phyloP scores from a whole-genome alignment of 2,329 filamentous ascomycete genomes.

The Fusarium secorum region DNA sequence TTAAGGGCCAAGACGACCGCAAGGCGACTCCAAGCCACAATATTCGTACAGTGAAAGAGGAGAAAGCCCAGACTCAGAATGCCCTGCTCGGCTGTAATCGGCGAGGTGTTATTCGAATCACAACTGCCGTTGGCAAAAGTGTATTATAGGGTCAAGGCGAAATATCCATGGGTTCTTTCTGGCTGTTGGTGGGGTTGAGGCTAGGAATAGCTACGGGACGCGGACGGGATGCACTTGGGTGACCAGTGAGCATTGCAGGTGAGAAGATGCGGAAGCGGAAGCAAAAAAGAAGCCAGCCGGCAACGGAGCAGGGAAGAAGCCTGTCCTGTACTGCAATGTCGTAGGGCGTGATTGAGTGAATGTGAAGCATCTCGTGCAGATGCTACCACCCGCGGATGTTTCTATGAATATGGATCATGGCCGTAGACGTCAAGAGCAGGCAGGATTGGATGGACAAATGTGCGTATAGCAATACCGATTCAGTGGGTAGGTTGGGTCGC shows the following conservation, averaged over 20 bases:
- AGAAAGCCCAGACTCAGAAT: background rate
- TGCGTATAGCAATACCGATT: background rate
- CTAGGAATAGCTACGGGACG: conserved; percentile 33
- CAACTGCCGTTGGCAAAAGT: conserved; percentile 22
- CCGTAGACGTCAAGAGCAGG: background rate
- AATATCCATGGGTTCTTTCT: conserved; percentile 3
- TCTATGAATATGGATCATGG: conserved; percentile 2
- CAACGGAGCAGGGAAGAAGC: conserved; percentile 25
- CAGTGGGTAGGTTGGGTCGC: conserved; percentile 2
- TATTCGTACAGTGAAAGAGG: conserved; percentile 1
- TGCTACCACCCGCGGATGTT: conserved; percentile 9
- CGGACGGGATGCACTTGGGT: conserved; percentile 17
- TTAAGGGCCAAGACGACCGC: conserved; percentile 13
- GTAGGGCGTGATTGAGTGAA: conserved; percentile 12
- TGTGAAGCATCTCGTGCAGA: conserved; percentile 13
- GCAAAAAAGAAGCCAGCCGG: conserved; percentile 20
- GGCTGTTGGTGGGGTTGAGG: conserved; percentile 22
- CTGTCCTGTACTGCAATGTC: background rate
- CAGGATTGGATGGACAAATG: background rate
- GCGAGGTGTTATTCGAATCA: background rate
- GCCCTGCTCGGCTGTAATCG: background rate
- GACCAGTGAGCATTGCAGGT: conserved; percentile 30
- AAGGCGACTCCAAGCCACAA: conserved; percentile 24
- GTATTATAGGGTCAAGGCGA: conserved; percentile 23
- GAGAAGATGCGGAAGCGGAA: conserved; percentile 10